These are phyloP conservation scores for Raffaelea arxii DNA, from an alignment of 2,329 filamentous ascomycete species.

Conservation along the genomic window DNA sequence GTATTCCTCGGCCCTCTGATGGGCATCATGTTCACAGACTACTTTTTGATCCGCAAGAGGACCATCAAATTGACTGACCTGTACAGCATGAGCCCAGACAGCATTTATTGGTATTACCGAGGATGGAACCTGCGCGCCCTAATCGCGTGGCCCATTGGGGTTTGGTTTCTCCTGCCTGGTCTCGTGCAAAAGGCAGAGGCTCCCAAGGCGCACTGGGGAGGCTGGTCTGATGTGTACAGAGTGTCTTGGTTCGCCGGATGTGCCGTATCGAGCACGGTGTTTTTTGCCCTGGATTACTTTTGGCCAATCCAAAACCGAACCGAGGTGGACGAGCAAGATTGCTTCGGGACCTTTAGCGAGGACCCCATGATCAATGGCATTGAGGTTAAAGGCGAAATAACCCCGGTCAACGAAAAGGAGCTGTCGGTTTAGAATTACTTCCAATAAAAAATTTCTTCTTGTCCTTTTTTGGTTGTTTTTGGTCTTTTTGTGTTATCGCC, in stretches of 20 bases:
- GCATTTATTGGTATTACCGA: conserved; percentile 7
- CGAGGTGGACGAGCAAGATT: not conserved
- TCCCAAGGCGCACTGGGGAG: not conserved
- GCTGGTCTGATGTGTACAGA: not conserved
- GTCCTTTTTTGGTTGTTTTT: no score
- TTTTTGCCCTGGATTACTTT: not conserved
- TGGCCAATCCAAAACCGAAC: not conserved
- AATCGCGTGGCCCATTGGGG: conserved; percentile 30
- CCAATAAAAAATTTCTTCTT: no score
- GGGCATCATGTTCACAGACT: conserved; percentile 9
- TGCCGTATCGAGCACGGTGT: not conserved
- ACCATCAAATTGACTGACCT: conserved; percentile 21
- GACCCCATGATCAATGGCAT: not conserved
- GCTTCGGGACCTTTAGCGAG: not conserved
- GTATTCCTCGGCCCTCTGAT: conserved; percentile 10
- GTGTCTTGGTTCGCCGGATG: not conserved
- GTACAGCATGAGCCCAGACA: conserved; percentile 5
- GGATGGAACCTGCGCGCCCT: conserved; percentile 7
- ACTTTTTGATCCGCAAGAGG: conserved; percentile 22
- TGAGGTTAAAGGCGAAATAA: no score
- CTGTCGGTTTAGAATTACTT: no score
- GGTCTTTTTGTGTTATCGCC: no score
- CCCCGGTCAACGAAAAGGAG: no score
- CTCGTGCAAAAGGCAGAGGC: not conserved
- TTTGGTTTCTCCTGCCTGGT: conserved; percentile 15